Evolutionary conservation across 2,329 filamentous ascomycete genomes (phyloP).

Genomic region (Cercospora citrullina): DNA sequence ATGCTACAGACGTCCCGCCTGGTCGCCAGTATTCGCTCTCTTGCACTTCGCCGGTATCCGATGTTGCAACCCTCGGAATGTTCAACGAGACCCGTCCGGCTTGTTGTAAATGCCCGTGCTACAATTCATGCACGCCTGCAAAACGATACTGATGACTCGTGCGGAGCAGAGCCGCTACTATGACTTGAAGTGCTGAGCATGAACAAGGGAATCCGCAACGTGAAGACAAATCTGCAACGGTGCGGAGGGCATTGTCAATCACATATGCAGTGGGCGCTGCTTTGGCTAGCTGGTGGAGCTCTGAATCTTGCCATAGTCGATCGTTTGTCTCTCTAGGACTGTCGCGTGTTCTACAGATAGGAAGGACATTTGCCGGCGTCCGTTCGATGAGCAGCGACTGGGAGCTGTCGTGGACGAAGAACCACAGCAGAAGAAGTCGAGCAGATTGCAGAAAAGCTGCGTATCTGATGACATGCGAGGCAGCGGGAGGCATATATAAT

Average conservation of each 20-base stretch:
- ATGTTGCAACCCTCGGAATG: background rate
- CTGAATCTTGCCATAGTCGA: background rate
- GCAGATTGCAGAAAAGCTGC: background rate
- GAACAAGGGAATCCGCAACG: background rate
- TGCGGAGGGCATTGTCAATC: background rate
- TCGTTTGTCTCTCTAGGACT: background rate
- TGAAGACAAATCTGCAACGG: background rate
- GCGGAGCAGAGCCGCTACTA: background rate
- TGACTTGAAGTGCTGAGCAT: background rate
- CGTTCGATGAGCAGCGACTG: background rate
- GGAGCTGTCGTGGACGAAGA: background rate
- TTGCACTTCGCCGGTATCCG: background rate
- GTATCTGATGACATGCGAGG: background rate
- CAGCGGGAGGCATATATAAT: background rate
- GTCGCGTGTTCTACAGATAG: background rate
- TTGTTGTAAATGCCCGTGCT: background rate
- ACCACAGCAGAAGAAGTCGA: background rate
- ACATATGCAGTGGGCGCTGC: background rate
- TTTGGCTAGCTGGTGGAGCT: background rate
- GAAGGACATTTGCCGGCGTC: background rate
- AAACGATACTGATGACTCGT: background rate
- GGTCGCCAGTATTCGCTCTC: background rate
- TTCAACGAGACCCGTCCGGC: background rate
- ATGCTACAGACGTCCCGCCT: background rate
- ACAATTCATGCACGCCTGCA: background rate